Evolutionary conservation across 345 rosid genomes (phyloP).

Genomic region (Melastoma malabathricum): DNA sequence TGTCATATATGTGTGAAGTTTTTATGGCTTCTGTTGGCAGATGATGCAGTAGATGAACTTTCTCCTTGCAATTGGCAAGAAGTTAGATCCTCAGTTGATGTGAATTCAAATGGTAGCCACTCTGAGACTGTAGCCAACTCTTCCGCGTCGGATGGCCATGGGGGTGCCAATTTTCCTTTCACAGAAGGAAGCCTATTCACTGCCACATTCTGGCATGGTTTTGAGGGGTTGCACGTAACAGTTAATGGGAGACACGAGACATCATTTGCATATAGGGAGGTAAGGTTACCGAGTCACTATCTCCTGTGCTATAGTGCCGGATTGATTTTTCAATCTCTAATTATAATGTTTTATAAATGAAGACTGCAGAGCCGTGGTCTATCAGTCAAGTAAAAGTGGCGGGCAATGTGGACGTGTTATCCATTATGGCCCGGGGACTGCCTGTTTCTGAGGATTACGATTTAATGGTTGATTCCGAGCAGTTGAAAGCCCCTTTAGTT

Average conservation of each 20-base stretch:
- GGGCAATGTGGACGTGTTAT: constrained; percentile 46
- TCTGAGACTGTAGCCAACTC: constrained; percentile 18
- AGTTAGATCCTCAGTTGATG: constrained; percentile 30
- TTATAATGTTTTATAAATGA: constrained; percentile 11
- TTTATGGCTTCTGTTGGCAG: constrained; percentile 11
- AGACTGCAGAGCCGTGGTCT: constrained; percentile 83
- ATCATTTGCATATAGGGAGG: constrained; percentile 70
- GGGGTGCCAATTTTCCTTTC: constrained; percentile 57
- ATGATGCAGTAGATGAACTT: constrained; percentile 60
- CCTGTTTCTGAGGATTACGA: constrained; percentile 60
- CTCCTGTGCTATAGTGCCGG: too few relatives aligned
- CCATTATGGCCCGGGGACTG: constrained; percentile 57
- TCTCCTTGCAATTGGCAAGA: constrained; percentile 61
- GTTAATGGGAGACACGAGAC: constrained; percentile 84
- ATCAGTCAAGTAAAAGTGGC: constrained; percentile 44
- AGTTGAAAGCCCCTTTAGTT: constrained; percentile 52
- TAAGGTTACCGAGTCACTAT: constrained; percentile 21
- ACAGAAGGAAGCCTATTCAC: constrained; percentile 56
- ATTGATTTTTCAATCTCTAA: background rate
- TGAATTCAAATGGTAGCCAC: constrained; percentile 26
- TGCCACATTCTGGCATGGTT: constrained; percentile 72
- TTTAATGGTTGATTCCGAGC: constrained; percentile 39
- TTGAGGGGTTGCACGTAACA: constrained; percentile 80
- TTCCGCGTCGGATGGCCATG: constrained; percentile 27
- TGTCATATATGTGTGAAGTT: background rate